Conservation (phyloP, 768 basidiomycete genomes). For the Agrocybe chaxingu region DNA sequence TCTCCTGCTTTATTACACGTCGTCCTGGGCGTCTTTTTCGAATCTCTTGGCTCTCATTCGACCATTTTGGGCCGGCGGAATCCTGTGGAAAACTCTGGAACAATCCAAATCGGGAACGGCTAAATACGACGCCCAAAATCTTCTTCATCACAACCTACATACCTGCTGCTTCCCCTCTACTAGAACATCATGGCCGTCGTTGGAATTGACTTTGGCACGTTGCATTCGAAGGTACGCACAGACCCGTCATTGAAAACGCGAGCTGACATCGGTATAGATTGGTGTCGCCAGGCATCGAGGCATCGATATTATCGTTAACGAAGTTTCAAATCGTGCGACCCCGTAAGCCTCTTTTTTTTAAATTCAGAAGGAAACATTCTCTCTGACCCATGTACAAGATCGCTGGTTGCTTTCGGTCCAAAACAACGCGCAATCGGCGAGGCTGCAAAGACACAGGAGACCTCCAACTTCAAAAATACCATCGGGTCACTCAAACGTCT, state of each 20-base stretch:
- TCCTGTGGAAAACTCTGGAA: too few species aligned
- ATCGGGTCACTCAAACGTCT: constrained; percentile 90
- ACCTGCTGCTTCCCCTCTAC: constrained; percentile 7
- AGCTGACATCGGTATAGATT: constrained; percentile 50
- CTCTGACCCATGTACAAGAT: constrained; percentile 48
- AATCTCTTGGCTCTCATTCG: too few species aligned
- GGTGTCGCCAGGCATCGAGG: constrained; percentile 94
- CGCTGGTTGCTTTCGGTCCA: constrained; percentile 90
- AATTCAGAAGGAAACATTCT: not conserved
- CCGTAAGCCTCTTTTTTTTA: constrained; percentile 58
- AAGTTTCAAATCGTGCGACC: constrained; percentile 94
- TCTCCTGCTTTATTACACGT: too few species aligned
- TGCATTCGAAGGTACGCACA: constrained; percentile 75
- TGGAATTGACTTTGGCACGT: constrained; percentile 90
- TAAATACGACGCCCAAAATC: not conserved
- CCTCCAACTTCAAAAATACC: constrained; percentile 97
- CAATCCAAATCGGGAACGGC: constrained; percentile 10
- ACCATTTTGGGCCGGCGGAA: too few species aligned
- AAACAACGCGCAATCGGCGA: constrained; percentile 93
- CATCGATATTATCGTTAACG: constrained; percentile 98
- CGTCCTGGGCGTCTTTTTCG: too few species aligned
- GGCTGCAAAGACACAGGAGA: constrained; percentile 95
- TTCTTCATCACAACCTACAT: constrained; percentile 10
- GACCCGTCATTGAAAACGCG: constrained; percentile 3
- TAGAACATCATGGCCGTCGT: constrained; percentile 77